phyloP scores from a whole-genome alignment of 306 rosid species.

The Lablab purpureus region DNA sequence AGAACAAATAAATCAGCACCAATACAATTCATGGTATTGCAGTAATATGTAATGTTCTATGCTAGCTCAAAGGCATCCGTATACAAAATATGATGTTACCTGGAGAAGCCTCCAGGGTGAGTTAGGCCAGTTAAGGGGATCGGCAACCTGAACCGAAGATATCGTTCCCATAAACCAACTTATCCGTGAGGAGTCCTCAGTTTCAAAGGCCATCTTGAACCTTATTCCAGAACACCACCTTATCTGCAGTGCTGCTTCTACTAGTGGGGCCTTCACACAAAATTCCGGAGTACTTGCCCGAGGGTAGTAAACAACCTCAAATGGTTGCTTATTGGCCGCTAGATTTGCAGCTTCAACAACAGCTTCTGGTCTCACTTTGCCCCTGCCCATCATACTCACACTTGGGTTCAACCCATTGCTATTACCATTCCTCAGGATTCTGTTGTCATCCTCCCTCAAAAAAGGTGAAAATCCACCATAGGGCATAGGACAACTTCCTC shows the following conservation, averaged over 20 bases:
- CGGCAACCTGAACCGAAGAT: slow-evolving; percentile 79
- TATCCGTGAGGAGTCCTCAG: slow-evolving; percentile 86
- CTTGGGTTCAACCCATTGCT: slow-evolving; percentile 56
- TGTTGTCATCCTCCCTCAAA: slow-evolving; percentile 66
- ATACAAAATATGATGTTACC: slow-evolving; percentile 58
- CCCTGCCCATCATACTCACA: slow-evolving; percentile 58
- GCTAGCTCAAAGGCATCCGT: not conserved
- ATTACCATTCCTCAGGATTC: slow-evolving; percentile 56
- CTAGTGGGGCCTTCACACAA: slow-evolving; percentile 78
- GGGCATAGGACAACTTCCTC: slow-evolving; percentile 65
- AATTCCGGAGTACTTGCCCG: slow-evolving; percentile 89
- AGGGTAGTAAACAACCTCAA: slow-evolving; percentile 91
- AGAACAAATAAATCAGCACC: not conserved
- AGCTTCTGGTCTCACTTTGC: slow-evolving; percentile 75
- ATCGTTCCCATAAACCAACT: slow-evolving; percentile 92
- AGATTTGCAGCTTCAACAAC: slow-evolving; percentile 81
- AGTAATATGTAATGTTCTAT: slow-evolving; percentile 29
- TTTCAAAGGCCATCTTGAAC: slow-evolving; percentile 96
- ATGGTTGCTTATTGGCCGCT: slow-evolving; percentile 75
- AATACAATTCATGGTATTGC: not conserved
- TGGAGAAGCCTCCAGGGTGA: slow-evolving; percentile 98
- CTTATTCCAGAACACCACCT: slow-evolving; percentile 92
- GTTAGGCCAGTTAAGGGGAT: slow-evolving; percentile 82
- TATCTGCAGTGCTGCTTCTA: slow-evolving; percentile 75
- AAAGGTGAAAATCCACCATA: slow-evolving; percentile 67